Evolutionary conservation across 495 filamentous ascomycete species (phyloP), one percentile per base, ranked within the genome.

Genomic region (Xanthoparmelia taractica): DNA sequence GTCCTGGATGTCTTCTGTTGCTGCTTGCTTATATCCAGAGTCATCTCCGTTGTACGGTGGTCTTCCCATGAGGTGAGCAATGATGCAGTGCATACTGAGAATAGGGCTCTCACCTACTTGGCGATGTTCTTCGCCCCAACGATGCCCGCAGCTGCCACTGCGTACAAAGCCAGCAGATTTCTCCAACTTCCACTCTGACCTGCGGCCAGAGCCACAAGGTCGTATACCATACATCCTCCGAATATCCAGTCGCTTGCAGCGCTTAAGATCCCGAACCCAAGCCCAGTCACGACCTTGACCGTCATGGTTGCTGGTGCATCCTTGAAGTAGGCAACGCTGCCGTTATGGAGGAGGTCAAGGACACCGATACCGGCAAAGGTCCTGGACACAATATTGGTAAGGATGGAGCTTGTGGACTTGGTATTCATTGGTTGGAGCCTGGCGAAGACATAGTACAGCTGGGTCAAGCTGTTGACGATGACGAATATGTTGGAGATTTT

Each of bases 291-390:
- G 2, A 75, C 73, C 67, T 80, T 80, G 58, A 80, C 76, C 12
- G 72, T 43, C n/a, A 66, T 72, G 12, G 65, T 73, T 3, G 79
- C 72, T 17, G 70, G 65, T 31, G 74, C 65, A 64, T 75, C 74
- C 45, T 76, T 71, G 70, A 74, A 79, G 66, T 78, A 81, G 8
- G 78, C 80, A 0, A 75, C 75, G 25, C 75, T 78, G 48, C 75
- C 76, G 59, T 82, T 83, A 67, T 81, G 79, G 8, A 82, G 69
- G 27, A 83, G 66, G 59, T 82, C 80, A 25, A 83, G 72, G 20
- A 81, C 75, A 12, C 79, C 79, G 61, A 82, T 83, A 33, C 80
- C 80, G 1, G 78, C 79, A 58, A 83, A 83, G 8, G 78, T 79
- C 68, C 80, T 81, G 17, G 76, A 68, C 8, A 80, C 77, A 50